Base-by-base conservation (phyloP, 140 eudicot genomes). In the Bidens hawaiensis region DNA sequence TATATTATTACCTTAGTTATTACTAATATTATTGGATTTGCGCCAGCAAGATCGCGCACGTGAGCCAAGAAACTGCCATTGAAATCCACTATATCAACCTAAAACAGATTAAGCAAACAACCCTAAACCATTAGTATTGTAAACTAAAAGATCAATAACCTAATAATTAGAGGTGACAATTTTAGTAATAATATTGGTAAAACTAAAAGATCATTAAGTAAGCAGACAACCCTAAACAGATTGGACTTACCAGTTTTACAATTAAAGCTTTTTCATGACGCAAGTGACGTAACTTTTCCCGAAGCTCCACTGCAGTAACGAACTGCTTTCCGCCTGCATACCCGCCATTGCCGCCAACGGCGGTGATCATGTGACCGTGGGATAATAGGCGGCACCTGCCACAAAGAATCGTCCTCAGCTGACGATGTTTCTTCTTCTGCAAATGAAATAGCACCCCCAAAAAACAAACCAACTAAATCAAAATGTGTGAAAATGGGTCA, bases 291-390 rank as follows among this genome's bases (percentile, higher is more conserved):
- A 91, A 74, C 75, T 91, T 91, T 48, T 87, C 95, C 4, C 98
- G 83, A 53, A 91, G 98, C 82, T 91, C 88, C 73, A 87, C 98
- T 6, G 98, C 98, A 9, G 96, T 72, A 62, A 91, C 98, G 80
- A 91, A 91, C 48, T 87, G 95, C 70, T 91, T 91, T 58, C 98
- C 96, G 27, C 98, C 98, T 5, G 98, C 56, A 79, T 91, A 91
- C 40, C 98, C 98, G 48, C 98, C 98, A 78, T 91, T 83, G 33
- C 98, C 98, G 56, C 98, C 98, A 28, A 91, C 98, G 40, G 98
- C 98, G 47, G 98, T 91, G 65, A 91, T 81, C 98, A 91, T 87
- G 64, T 84, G 98, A 4, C 98, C 98, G 47, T 91, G 98, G 52
- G 98, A 91, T 74, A 91, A 75, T 27, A 91, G 81, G 41, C 74